These are phyloP conservation scores for Cicer chorassanicum DNA, from an alignment of 306 rosid species.

Conservation along the genomic window DNA sequence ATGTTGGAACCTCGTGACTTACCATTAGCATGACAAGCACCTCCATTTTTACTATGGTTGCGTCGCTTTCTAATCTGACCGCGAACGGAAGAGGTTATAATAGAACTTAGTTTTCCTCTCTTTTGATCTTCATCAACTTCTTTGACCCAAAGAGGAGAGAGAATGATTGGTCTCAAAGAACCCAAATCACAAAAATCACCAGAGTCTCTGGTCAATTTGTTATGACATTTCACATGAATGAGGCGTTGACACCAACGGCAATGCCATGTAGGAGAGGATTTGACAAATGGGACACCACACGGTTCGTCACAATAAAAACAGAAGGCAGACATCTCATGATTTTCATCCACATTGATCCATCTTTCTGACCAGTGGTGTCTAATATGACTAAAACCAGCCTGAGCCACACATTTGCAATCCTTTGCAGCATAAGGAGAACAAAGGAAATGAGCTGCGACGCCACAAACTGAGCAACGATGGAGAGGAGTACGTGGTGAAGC, in stretches of 20 bases:
- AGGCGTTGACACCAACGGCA: constrained; percentile 84
- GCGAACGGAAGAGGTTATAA: constrained; percentile 57
- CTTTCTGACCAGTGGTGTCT: constrained; percentile 86
- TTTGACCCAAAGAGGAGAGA: constrained; percentile 70
- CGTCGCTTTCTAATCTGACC: constrained; percentile 62
- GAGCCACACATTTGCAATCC: constrained; percentile 83
- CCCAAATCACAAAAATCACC: constrained; percentile 80
- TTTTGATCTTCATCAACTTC: constrained; percentile 59
- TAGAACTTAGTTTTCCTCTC: constrained; percentile 52
- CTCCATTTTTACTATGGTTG: constrained; percentile 54
- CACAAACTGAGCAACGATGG: constrained; percentile 84
- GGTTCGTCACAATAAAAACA: constrained; percentile 75
- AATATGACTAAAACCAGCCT: constrained; percentile 68
- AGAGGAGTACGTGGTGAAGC: constrained; percentile 55
- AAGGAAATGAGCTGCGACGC: constrained; percentile 77
- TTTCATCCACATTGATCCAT: constrained; percentile 73
- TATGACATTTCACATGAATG: constrained; percentile 79
- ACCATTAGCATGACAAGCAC: constrained; percentile 44
- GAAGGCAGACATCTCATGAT: constrained; percentile 64
- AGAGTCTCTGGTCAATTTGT: constrained; percentile 62
- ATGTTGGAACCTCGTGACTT: constrained; percentile 46
- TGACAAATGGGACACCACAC: constrained; percentile 79
- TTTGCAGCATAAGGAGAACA: constrained; percentile 69
- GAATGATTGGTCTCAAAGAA: constrained; percentile 59
- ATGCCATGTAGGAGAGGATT: constrained; percentile 83